phyloP scores from a whole-genome alignment of 257 asterid species.

The Ajuga chamaepitys region DNA sequence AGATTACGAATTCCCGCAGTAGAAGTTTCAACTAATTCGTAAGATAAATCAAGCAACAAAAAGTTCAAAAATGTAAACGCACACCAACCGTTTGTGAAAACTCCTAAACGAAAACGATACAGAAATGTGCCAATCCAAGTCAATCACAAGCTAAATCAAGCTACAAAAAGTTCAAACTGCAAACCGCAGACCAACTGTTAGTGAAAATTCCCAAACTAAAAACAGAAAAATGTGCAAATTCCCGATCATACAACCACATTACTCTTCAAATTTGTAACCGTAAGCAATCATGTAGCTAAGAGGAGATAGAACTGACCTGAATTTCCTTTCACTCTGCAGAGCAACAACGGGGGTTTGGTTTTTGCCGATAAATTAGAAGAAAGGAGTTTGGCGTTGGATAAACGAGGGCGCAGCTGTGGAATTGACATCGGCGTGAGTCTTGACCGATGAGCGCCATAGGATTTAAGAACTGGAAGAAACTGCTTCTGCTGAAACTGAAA shows the following conservation, averaged over 20 bases:
- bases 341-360: conserved; percentile 12
- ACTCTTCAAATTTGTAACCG: not conserved
- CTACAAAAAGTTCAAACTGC: not conserved
- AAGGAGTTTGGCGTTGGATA: not conserved
- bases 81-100: conserved; percentile 24
- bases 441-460: conserved; percentile 15
- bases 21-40: not conserved
- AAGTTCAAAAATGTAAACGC: not conserved
- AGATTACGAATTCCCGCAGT: not conserved
- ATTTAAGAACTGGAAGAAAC: conserved; percentile 13
- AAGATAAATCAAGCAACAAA: not conserved
- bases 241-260: not conserved
- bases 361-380: conserved; percentile 14
- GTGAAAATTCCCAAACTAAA: conserved; percentile 22
- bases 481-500: conserved; percentile 23
- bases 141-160: not conserved
- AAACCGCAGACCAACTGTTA: conserved; percentile 17
- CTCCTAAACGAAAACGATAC: conserved; percentile 10
- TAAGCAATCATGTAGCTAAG: not conserved
- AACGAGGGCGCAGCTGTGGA: conserved; percentile 9
- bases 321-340: conserved; percentile 29
- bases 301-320: conserved; percentile 31
- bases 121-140: not conserved
- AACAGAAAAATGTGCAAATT: not conserved
- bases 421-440: conserved; percentile 21